phyloP scores from a whole-genome alignment of 2,329 filamentous ascomycete species.

The Fusarium nygamai region DNA sequence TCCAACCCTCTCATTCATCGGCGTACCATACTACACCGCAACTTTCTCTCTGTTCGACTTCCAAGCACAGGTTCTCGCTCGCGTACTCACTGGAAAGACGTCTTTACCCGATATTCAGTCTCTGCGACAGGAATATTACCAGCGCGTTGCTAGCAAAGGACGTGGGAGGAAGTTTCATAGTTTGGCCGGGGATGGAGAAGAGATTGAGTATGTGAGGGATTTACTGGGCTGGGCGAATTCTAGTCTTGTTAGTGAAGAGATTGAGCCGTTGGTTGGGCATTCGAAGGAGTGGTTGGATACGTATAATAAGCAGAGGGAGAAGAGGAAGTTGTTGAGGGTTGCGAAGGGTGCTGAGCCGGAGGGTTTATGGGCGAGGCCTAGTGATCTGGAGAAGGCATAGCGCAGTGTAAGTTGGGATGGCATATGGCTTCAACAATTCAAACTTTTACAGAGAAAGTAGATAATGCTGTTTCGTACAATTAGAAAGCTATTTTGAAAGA shows the following conservation, averaged over 20 bases:
- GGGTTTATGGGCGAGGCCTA: slow-evolving; percentile 19
- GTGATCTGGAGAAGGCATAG: slow-evolving; percentile 7
- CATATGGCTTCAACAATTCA: rapidly evolving
- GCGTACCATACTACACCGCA: slow-evolving; percentile 71
- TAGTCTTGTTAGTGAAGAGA: neutral
- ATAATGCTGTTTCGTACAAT: too few relatives aligned
- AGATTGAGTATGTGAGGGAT: slow-evolving; percentile 39
- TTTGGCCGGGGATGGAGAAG: slow-evolving; percentile 31
- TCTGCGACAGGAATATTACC: slow-evolving; percentile 38
- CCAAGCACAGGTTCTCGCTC: slow-evolving; percentile 70
- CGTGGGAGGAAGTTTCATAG: slow-evolving; percentile 42
- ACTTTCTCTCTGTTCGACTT: slow-evolving; percentile 78
- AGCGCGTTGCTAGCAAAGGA: slow-evolving; percentile 24
- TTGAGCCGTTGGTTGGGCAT: slow-evolving; percentile 20
- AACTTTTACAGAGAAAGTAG: rapidly evolving
- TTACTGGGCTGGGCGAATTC: slow-evolving; percentile 37
- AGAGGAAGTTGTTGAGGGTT: slow-evolving; percentile 16
- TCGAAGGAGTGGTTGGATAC: slow-evolving; percentile 28
- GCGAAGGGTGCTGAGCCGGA: slow-evolving; percentile 17
- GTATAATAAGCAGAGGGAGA: slow-evolving; percentile 22
- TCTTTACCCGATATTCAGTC: neutral
- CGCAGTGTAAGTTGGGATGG: rapidly evolving
- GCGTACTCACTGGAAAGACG: slow-evolving; percentile 63
- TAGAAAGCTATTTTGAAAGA: too few relatives aligned
- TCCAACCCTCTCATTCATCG: slow-evolving; percentile 70